A percentile compares a stretch with the other conserved stretches of the same genome.
Evolutionary conservation across 345 rosid genomes (phyloP).

Genomic region (Lumnitzera racemosa): DNA sequence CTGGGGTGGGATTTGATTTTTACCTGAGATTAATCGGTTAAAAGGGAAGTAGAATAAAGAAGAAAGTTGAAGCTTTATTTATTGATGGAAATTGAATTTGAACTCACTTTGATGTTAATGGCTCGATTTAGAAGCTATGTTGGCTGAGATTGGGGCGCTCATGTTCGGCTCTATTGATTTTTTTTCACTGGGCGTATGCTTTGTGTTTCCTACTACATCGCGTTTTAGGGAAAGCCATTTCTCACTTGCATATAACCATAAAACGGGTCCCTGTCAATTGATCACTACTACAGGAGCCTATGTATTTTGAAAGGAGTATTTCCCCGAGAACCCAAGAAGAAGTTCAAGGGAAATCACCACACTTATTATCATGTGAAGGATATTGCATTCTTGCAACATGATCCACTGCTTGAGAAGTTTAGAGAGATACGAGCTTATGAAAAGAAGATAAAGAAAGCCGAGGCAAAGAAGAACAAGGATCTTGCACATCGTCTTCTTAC

Average conservation of each 20-base stretch:
- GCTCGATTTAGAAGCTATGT: too few relatives aligned
- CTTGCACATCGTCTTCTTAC: constrained; percentile 50
- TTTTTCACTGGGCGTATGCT: too few relatives aligned
- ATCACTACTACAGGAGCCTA: constrained; percentile 43
- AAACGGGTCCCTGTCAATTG: background rate
- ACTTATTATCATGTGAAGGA: constrained; percentile 95
- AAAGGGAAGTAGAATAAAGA: too few relatives aligned
- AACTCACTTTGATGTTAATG: too few relatives aligned
- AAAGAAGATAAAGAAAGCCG: constrained; percentile 73
- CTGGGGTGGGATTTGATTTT: too few relatives aligned
- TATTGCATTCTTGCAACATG: constrained; percentile 70
- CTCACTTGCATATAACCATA: background rate
- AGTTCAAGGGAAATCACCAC: constrained; percentile 86
- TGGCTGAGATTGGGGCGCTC: too few relatives aligned
- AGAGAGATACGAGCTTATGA: constrained; percentile 65
- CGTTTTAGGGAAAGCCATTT: background rate
- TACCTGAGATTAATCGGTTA: too few relatives aligned
- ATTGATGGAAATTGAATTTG: too few relatives aligned
- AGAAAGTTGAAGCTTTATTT: too few relatives aligned
- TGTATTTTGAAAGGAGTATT: constrained; percentile 82
- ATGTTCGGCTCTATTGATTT: too few relatives aligned
- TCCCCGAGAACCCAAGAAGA: constrained; percentile 92
- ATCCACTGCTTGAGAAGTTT: constrained; percentile 79
- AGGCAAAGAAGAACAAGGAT: constrained; percentile 73
- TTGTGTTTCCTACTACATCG: background rate